Evolutionary conservation across 305 asterid genomes (phyloP), one percentile per base, ranked within the genome.

Genomic region (Plantago lanceolata): DNA sequence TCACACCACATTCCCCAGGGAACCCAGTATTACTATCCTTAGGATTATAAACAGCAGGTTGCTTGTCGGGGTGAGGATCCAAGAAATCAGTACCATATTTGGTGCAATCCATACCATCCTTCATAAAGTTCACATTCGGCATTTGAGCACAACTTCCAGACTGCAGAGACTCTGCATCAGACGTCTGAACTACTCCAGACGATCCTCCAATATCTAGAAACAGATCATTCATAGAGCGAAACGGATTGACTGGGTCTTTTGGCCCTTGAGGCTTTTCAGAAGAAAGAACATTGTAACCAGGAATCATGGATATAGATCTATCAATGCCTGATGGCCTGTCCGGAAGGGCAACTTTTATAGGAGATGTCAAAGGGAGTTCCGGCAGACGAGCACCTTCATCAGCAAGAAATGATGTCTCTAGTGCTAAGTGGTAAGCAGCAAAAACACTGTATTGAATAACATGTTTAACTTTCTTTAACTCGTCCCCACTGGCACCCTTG

Each of bases 341-440:
- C 61, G 86, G 96, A 56, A 82, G 63, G 29, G 79, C 90, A 56
- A 86, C 95, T 74, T 78, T 86, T 68, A 86, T 72, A 28, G 95
- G 92, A 68, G 89, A 78, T 71, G 73, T 81, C 74, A 83, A 77
- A 31, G 90, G 88, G 64, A 81, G 70, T 69, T 82, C 90, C 31
- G 82, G 95, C 71, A 86, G 74, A 62, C 85, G 83, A 68, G 96
- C 96, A 54, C 96, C 95, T 78, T 89, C 95, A 71, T 89, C 90
- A 44, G 95, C 96, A 57, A 89, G 95, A 82, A 86, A 89, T 18
- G 96, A 86, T 51, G 93, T 84, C 80, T 86, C 93, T 31, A 89
- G 71, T 76, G 96, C 93, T 67, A 86, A 75, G 81, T 84, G 95
- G 76, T 89, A 86, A 56, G 96, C 96, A 60, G 95, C 95, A 82